Conservation (phyloP, 2,329 filamentous ascomycete genomes). For the Metarhizium album region DNA sequence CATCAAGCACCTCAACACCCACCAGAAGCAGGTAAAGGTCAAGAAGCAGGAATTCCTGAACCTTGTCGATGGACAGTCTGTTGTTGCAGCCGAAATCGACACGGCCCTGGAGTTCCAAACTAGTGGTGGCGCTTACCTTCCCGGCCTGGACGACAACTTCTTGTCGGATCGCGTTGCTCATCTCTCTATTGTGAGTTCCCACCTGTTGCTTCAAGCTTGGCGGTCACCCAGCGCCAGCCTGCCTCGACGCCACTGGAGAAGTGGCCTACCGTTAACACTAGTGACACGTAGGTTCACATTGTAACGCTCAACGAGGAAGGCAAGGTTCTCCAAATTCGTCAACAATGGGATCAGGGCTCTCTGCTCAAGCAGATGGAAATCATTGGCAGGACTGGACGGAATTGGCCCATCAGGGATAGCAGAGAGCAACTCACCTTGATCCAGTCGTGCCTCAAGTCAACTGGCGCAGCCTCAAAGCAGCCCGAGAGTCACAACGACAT, state of each 20-base stretch:
- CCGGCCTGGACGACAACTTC: constrained; percentile 89
- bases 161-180: constrained; percentile 69
- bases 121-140: constrained; percentile 78
- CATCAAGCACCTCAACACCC: constrained; percentile 65
- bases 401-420: constrained; percentile 90
- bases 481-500: constrained; percentile 26
- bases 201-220: neutral
- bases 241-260: neutral
- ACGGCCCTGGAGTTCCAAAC: constrained; percentile 72
- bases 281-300: constrained; percentile 59
- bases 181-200: constrained; percentile 63
- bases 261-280: neutral
- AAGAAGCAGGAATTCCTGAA: constrained; percentile 69
- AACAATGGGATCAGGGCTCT: constrained; percentile 91
- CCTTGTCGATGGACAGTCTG: constrained; percentile 58
- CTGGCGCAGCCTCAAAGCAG: constrained; percentile 24
- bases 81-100: constrained; percentile 73
- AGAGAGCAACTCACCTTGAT: constrained; percentile 76
- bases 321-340: constrained; percentile 78
- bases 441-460: constrained; percentile 43
- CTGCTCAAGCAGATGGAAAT: constrained; percentile 89
- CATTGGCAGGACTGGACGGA: constrained; percentile 79
- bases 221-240: neutral
- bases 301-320: constrained; percentile 68
- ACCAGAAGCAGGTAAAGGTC: constrained; percentile 68